A percentile compares a stretch with the other conserved stretches of the same genome.
phyloP scores from a whole-genome alignment of 345 rosid genomes.

The Melaleuca alternifolia region DNA sequence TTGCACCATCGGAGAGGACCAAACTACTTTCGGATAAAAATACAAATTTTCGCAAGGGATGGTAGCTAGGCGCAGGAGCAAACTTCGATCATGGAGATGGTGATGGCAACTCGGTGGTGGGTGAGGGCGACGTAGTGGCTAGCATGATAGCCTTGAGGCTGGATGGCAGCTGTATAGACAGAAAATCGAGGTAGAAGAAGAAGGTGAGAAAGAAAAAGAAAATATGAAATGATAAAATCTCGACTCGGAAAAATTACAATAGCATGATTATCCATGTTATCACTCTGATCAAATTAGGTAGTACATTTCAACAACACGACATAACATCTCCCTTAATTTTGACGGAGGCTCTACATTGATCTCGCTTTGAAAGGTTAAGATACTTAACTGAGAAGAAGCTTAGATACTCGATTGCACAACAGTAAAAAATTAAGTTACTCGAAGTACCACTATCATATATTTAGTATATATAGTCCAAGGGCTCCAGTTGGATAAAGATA shows the following conservation, averaged over 20 bases:
- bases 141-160: not conserved
- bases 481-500: accelerated
- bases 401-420: too few relatives aligned
- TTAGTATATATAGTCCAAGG: too few relatives aligned
- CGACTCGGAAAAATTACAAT: too few relatives aligned
- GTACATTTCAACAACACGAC: not conserved
- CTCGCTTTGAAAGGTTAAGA: not conserved
- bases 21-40: not conserved
- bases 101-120: not conserved
- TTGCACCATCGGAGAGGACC: too few relatives aligned
- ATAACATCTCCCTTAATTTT: not conserved
- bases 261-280: not conserved
- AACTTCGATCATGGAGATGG: not conserved
- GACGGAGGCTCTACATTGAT: not conserved
- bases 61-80: too few relatives aligned
- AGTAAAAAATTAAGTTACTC: too few relatives aligned
- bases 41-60: not conserved
- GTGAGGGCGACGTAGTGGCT: too few relatives aligned
- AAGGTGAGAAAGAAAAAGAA: too few relatives aligned
- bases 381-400: not conserved
- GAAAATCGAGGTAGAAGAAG: not conserved
- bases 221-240: too few relatives aligned
- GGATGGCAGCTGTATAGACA: not conserved
- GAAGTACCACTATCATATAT: not conserved
- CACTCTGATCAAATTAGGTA: too few relatives aligned